Conservation (phyloP, 1,284 basidiomycete species). For the Rhodotorula glutinis region DNA sequence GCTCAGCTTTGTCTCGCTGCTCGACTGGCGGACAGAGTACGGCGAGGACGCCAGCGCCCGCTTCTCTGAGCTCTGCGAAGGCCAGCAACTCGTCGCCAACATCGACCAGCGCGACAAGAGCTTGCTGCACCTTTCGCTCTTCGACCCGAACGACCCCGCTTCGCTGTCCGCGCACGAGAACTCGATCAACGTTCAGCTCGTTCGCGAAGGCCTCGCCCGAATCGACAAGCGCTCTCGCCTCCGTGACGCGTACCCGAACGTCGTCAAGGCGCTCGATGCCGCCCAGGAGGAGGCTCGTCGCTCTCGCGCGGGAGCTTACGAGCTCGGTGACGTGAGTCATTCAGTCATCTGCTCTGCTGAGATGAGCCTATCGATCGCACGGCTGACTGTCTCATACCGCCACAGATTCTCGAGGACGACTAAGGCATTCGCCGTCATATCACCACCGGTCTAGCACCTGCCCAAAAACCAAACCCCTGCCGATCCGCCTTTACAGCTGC, state of each 20-base stretch:
- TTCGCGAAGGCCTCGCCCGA: conserved; percentile 40
- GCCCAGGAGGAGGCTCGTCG: conserved; percentile 39
- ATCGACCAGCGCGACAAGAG: conserved; percentile 69
- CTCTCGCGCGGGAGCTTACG: conserved; percentile 31
- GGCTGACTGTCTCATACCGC: too few species aligned
- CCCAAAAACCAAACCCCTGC: not conserved
- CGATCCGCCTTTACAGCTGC: conserved; percentile 20
- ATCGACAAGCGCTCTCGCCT: conserved; percentile 39
- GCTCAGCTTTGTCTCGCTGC: conserved; percentile 43
- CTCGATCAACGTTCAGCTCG: conserved; percentile 41
- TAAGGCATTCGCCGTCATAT: too few species aligned
- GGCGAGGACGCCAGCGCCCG: conserved; percentile 75
- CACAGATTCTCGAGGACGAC: conserved; percentile 23
- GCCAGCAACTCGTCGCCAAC: conserved; percentile 84
- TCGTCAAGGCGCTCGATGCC: conserved; percentile 39
- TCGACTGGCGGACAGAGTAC: conserved; percentile 54
- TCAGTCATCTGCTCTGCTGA: not conserved
- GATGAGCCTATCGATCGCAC: not conserved
- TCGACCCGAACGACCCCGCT: conserved; percentile 36
- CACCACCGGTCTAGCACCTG: too few species aligned
- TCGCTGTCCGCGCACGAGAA: conserved; percentile 27
- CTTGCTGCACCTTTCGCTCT: conserved; percentile 40
- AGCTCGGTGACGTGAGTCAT: conserved; percentile 31
- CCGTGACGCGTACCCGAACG: conserved; percentile 39
- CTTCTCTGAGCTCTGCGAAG: conserved; percentile 79